Base-by-base conservation (phyloP, 768 basidiomycete species). In the Lenzites betulinus region DNA sequence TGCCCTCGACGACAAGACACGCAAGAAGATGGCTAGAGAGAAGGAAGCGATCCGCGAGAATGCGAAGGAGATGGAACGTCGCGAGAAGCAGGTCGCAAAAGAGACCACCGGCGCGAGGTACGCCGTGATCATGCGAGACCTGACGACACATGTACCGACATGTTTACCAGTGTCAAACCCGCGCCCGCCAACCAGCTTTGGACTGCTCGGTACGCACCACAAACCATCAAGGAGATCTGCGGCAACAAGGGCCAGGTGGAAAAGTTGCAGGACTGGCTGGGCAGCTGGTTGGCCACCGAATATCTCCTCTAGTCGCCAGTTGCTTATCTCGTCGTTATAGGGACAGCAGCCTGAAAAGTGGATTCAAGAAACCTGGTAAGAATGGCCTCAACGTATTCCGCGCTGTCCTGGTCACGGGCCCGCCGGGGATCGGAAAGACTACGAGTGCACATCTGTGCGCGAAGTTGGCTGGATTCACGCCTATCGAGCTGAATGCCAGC, bases 351-450 rank as follows among this genome's bases (percentile, higher is more conserved):
- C 71, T 88, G 66, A 90, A 90, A 60, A 78, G 78, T 0, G 84
- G 81, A 1, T 98, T 98, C 77, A 98, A 93, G 76, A 97, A 95
- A 67, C 94, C 94, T 1, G 97, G 97, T 0, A 95, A 95, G 75
- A 86, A 83, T 60, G 92, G 84, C 0, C 90, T 90, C 88, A 93
- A 93, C 66, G 75, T 87, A 7, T 96, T 81, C 73, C 88, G 94
- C 23, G 94, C 93, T 5, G 82, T 98, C 1, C 77, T 99, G 64
- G 88, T 98, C 62, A 92, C 92, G 1, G 97, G 97, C 0, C 86
- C 95, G 1, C 97, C 97, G 16, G 97, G 97, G 8, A 97, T 98
- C 52, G 97, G 96, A 23, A 99, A 98, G 78, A 99, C 97, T 3
- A 97, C 95, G 1, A 89, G 90, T 61, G 97, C 96, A 2, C 97